Conservation (phyloP, 2,329 filamentous ascomycete species). For the Botryotinia calthae region DNA sequence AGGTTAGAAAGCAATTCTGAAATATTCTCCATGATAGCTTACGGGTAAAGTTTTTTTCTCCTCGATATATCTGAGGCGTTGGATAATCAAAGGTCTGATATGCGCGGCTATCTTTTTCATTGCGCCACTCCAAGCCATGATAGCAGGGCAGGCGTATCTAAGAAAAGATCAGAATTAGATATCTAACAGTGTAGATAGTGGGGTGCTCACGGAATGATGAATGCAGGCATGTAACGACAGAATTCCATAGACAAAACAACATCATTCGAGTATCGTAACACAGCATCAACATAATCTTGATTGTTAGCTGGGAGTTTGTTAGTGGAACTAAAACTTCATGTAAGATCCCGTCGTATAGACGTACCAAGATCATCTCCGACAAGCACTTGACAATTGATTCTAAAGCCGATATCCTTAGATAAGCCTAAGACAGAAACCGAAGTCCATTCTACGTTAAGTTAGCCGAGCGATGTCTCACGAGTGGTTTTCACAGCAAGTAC, state of each 20-base stretch:
- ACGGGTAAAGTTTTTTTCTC: neutral
- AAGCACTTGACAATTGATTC: slow-evolving; percentile 4
- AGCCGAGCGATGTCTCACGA: accelerated
- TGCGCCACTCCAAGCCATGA: slow-evolving; percentile 4
- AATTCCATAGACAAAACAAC: slow-evolving; percentile 1
- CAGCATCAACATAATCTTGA: neutral
- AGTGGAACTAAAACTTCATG: neutral
- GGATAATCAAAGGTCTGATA: slow-evolving; percentile 1
- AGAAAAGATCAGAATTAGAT: neutral
- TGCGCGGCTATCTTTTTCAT: neutral
- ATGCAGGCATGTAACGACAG: slow-evolving; percentile 2
- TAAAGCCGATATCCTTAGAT: neutral
- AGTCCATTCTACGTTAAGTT: neutral
- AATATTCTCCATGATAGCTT: neutral
- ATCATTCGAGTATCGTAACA: neutral
- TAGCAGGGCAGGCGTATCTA: neutral
- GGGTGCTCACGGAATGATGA: neutral
- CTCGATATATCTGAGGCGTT: neutral
- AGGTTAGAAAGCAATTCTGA: neutral
- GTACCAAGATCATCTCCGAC: neutral
- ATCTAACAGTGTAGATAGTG: neutral
- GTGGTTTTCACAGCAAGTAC: neutral
- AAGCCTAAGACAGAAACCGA: slow-evolving; percentile 1
- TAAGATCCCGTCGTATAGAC: neutral
- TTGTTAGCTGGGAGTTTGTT: neutral